Evolutionary conservation across 2,329 filamentous ascomycete genomes (phyloP).

Genomic region (Aspergillus melleus): DNA sequence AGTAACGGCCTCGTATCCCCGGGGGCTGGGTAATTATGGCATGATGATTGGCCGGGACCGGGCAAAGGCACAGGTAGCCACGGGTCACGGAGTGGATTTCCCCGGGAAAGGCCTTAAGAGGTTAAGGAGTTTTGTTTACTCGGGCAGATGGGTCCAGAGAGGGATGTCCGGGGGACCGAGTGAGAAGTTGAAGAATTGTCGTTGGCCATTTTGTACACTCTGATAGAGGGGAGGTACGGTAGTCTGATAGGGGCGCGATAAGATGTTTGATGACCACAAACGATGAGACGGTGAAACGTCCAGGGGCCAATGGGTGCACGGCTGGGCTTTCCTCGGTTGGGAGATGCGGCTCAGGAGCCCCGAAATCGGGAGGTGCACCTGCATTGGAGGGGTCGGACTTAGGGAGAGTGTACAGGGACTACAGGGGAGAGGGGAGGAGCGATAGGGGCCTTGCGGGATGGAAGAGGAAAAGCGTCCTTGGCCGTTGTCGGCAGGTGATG

Average conservation of each 20-base stretch:
- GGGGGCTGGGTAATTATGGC: slow-evolving; percentile 12
- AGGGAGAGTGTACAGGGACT: slow-evolving; percentile 2
- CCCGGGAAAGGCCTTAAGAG: not conserved
- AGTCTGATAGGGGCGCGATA: slow-evolving; percentile 19
- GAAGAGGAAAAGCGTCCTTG: slow-evolving; percentile 24
- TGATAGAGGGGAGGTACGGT: not conserved
- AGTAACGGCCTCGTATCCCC: slow-evolving; percentile 7
- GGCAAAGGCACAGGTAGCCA: not conserved
- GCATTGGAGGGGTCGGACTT: not conserved
- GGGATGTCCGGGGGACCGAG: not conserved
- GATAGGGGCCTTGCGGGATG: slow-evolving; percentile 18
- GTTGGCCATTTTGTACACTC: not conserved
- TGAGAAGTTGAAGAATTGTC: not conserved
- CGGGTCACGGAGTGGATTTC: not conserved
- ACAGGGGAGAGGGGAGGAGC: slow-evolving; percentile 13
- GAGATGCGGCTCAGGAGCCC: slow-evolving; percentile 21
- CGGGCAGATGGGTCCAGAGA: slow-evolving; percentile 1
- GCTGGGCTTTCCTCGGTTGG: slow-evolving; percentile 9
- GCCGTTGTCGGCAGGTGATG: slow-evolving; percentile 32
- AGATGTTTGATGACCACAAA: slow-evolving; percentile 28
- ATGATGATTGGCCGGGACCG: slow-evolving; percentile 18
- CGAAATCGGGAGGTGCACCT: slow-evolving; percentile 29
- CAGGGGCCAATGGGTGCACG: slow-evolving; percentile 18
- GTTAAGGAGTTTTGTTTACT: not conserved
- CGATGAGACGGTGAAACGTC: slow-evolving; percentile 25